Evolutionary conservation across 345 rosid genomes (phyloP).

Genomic region (Syzygium jambos): DNA sequence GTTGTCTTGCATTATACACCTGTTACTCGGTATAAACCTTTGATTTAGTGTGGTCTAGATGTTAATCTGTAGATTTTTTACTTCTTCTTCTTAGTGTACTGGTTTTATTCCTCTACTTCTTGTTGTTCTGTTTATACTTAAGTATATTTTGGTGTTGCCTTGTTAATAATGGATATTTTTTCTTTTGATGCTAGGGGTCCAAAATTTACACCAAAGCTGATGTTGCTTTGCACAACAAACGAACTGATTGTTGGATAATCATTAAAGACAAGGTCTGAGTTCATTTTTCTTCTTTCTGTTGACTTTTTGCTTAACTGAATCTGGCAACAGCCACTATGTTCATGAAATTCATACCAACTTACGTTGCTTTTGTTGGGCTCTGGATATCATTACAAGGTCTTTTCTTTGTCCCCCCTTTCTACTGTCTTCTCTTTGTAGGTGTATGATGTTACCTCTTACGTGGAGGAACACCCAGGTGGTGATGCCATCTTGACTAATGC

Average conservation of each 20-base stretch:
- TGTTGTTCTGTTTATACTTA: not conserved
- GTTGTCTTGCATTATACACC: not conserved
- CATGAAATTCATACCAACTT: not conserved
- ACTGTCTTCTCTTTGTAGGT: constrained; percentile 23
- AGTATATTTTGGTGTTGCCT: not conserved
- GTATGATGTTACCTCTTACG: constrained; percentile 81
- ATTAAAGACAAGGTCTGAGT: constrained; percentile 57
- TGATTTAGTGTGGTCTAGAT: no score
- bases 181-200: constrained; percentile 7
- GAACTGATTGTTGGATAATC: constrained; percentile 88
- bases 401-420: not conserved
- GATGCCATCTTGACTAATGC: constrained; percentile 87
- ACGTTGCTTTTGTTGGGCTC: not conserved
- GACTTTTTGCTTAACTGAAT: not conserved
- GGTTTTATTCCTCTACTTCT: not conserved
- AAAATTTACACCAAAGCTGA: constrained; percentile 46
- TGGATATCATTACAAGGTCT: not conserved
- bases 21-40: not conserved
- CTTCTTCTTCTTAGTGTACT: not conserved
- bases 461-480: constrained; percentile 96
- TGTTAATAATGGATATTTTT: not conserved
- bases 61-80: no score
- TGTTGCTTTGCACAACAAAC: constrained; percentile 56
- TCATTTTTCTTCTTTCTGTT: not conserved
- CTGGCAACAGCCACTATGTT: not conserved